Evolutionary conservation across 2,329 filamentous ascomycete species (phyloP), one percentile per base, ranked within the genome.

Genomic region (Hymenoscyphus albidus): DNA sequence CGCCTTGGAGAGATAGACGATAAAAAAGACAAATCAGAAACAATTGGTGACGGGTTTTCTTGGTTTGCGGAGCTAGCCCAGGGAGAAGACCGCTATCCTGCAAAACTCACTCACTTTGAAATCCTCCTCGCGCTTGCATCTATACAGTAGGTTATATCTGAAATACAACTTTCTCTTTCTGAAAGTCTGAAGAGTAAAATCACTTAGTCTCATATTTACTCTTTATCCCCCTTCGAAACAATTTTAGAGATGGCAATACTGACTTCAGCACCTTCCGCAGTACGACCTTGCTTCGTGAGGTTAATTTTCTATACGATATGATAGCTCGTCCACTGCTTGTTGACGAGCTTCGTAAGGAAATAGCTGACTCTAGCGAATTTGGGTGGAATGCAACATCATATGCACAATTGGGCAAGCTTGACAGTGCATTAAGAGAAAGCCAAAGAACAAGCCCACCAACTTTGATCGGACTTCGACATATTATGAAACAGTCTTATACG

Each of bases 381-480:
- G 42, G 42, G 14, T 44, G 42, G 42, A n/a, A 44, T 44, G n/a
- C 5, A n/a, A 44, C 42, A n/a, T 44, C 42, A n/a, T 44, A 44
- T n/a, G 5, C 59, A 13, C 54, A 54, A 54, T 39, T 61, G 7
- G 6, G 39, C 31, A 61, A 61, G 39, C 10, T 61, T 27, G 59
- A 61, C 35, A 61, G 59, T 32, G 31, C 54, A 10, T 14, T 61
- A 18, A 42, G 59, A 10, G 59, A 61, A 44, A 55, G 40, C 2
- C 44, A 54, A 54, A 42, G 59, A 54, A 61, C 54, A 14, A 31
- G 16, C 16, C 59, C 59, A 54, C 40, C 59, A 18, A 55, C 59
- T 6, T 16, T 22, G 13, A 18, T 61, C 7, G 59, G 59, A 7
- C n/a, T 61, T 4, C 54, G 32, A 32, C 59, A 44, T 10, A 16